Conservation (phyloP, 1,284 basidiomycete species). For the Ustilago nuda region DNA sequence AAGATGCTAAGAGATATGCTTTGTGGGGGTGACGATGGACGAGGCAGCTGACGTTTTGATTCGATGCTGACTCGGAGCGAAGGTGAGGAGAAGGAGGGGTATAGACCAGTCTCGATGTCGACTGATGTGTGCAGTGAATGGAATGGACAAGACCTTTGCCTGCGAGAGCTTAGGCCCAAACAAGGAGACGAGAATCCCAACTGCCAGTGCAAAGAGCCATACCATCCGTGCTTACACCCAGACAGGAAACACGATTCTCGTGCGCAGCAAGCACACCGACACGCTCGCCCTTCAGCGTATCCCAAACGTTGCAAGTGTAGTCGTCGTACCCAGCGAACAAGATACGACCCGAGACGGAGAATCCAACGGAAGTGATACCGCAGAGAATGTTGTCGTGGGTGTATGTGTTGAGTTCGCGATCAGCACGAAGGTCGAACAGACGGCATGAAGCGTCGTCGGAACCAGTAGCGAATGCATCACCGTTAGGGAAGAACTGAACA, state of each 20-base stretch:
- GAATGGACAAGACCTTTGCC: not conserved
- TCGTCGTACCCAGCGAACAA: slow-evolving; percentile 99
- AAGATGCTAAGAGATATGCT: slow-evolving; percentile 9
- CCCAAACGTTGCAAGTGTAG: slow-evolving; percentile 99
- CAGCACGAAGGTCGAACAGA: slow-evolving; percentile 95
- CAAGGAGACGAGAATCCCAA: slow-evolving; percentile 92
- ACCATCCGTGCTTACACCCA: slow-evolving; percentile 94
- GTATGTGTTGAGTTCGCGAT: slow-evolving; percentile 94
- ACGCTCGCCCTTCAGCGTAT: slow-evolving; percentile 96
- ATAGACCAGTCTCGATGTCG: slow-evolving; percentile 21
- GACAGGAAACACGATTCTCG: slow-evolving; percentile 95
- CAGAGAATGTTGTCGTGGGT: slow-evolving; percentile 98
- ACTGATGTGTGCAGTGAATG: slow-evolving; percentile 3
- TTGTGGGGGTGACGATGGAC: not conserved
- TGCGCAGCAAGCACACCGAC: slow-evolving; percentile 96
- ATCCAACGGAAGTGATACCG: slow-evolving; percentile 97
- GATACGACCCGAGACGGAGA: slow-evolving; percentile 95
- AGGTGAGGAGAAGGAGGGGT: slow-evolving; percentile 15
- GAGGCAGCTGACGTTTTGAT: slow-evolving; percentile 1
- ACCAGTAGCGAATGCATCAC: slow-evolving; percentile 97
- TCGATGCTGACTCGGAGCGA: not conserved
- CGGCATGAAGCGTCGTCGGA: slow-evolving; percentile 99
- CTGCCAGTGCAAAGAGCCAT: slow-evolving; percentile 98
- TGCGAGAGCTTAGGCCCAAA: slow-evolving; percentile 53
- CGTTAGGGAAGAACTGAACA: slow-evolving; percentile 99